Conservation (phyloP, 164 flowering plant genomes). For the Kalanchoe fedtschenkoi region DNA sequence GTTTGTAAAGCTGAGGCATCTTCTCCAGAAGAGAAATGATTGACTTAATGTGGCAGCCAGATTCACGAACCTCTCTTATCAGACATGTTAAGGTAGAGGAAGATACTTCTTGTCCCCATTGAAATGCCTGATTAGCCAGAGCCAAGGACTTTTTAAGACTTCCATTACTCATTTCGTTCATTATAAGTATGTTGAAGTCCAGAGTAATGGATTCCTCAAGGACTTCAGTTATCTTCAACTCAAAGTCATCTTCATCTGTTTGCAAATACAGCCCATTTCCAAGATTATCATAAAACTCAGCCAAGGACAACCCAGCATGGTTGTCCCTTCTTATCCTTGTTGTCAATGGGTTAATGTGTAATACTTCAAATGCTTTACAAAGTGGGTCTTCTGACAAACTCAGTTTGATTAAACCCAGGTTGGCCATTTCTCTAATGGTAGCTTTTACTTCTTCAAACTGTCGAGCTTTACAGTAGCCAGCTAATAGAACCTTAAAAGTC, state of each 20-base stretch:
- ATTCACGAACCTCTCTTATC: conserved; percentile 29
- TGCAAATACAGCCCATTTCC: conserved; percentile 96
- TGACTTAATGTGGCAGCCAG: conserved; percentile 18
- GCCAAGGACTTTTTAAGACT: conserved; percentile 27
- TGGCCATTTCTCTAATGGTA: conserved; percentile 44
- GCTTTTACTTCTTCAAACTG: conserved; percentile 54
- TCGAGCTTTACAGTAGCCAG: conserved; percentile 76
- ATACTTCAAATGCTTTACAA: conserved; percentile 39
- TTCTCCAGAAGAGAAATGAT: conserved; percentile 32
- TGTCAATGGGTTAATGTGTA: conserved; percentile 42
- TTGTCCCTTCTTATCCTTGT: conserved; percentile 74
- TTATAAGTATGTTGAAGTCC: conserved; percentile 39
- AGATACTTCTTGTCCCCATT: conserved; percentile 64
- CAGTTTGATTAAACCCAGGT: conserved; percentile 25
- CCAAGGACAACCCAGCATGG: conserved; percentile 26
- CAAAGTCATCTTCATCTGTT: conserved; percentile 54
- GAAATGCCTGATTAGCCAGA: conserved; percentile 35
- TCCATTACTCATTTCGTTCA: conserved; percentile 26
- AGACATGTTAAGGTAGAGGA: conserved; percentile 30
- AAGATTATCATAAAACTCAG: conserved; percentile 68
- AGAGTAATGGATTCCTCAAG: conserved; percentile 49
- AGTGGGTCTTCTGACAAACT: conserved; percentile 44
- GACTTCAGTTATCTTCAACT: conserved; percentile 29
- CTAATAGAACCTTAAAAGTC: conserved; percentile 57
- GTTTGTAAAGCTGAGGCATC: conserved; percentile 25